Base-by-base conservation (phyloP, 176 grass and related monocot species). In the Oryza brachyantha region DNA sequence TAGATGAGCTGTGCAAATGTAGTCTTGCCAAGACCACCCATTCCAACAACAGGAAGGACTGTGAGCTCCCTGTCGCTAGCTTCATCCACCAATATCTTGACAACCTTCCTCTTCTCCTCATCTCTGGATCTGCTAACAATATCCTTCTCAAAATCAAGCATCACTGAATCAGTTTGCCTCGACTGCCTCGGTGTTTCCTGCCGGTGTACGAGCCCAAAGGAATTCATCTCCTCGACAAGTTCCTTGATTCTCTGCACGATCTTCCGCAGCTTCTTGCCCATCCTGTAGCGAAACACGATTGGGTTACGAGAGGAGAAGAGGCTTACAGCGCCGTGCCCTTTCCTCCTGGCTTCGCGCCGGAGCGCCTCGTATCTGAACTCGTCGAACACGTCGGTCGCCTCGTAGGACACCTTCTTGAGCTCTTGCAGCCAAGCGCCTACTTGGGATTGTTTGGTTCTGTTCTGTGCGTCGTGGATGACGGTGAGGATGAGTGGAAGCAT, bases 1-100 rank as follows among this genome's bases (percentile, higher is more conserved):
- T 77, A 91, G 0, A 91, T 55, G 16, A 87, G 25, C 4, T 84
- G 84, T 4, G 65, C 80, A 21, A 91, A 43, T 1, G 84, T 87
- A 0, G 84, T 91, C 24, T 91, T 91, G 1, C 84, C 88, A 7
- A 81, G 8, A 14, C 88, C 80, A 0, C 80, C 84, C 31, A 84
- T 81, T 19, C 89, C 89, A 36, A 87, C 68, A 42, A 91, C 42
- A 1, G 88, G 84, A 42, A 91, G 38, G 16, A 91, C 72, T 0
- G 8, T 70, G 34, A 84, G 22, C 36, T 80, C 64, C 28, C 5
- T 35, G 5, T 3, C 11, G 3, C 22, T 5, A 13, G 38, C 8
- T 26, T 19, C 34, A 24, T 72, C 35, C 1, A 84, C 19, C 36
- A 90, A 37, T 17, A 83, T 28, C 11, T 7, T 19, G 14, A 87